These are phyloP conservation scores for Rhodotorula sp. DNA, from an alignment of 1,284 basidiomycete species.

Conservation along the genomic window DNA sequence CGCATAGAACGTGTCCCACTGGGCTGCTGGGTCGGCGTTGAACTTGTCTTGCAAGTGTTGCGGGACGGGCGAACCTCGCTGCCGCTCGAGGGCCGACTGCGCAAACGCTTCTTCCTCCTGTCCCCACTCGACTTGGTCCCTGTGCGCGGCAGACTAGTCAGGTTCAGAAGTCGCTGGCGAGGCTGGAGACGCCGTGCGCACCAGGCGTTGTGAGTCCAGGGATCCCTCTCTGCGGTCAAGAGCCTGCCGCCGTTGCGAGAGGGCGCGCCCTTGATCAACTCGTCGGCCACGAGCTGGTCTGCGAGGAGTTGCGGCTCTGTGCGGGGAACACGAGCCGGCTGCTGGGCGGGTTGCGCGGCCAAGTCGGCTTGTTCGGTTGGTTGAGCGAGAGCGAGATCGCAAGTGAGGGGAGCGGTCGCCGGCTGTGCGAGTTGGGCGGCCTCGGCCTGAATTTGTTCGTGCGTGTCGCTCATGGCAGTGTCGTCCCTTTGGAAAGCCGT, in stretches of 20 bases:
- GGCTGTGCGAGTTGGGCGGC: neutral
- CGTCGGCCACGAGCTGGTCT: slow-evolving; percentile 25
- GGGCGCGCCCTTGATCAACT: slow-evolving; percentile 35
- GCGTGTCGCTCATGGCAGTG: too few relatives aligned
- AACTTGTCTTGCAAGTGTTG: slow-evolving; percentile 54
- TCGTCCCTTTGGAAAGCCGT: too few relatives aligned
- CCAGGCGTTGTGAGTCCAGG: slow-evolving; percentile 47
- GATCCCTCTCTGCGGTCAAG: slow-evolving; percentile 39
- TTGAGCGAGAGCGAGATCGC: too few relatives aligned
- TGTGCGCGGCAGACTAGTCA: neutral
- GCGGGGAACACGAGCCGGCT: slow-evolving; percentile 9
- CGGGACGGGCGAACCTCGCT: slow-evolving; percentile 36
- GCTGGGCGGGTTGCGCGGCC: too few relatives aligned
- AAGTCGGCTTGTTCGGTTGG: too few relatives aligned
- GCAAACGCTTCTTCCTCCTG: slow-evolving; percentile 40
- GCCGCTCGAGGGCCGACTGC: slow-evolving; percentile 34
- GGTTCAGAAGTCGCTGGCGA: too few relatives aligned
- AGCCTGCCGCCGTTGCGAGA: slow-evolving; percentile 40
- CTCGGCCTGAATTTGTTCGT: neutral
- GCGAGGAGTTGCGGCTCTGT: slow-evolving; percentile 29
- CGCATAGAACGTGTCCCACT: slow-evolving; percentile 90
- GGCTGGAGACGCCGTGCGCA: slow-evolving; percentile 4
- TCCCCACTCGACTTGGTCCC: slow-evolving; percentile 45
- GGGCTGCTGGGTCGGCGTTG: slow-evolving; percentile 68
- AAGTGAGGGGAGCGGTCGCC: too few relatives aligned